Evolutionary conservation across 2,329 filamentous ascomycete species (phyloP).

Genomic region (Phyllosticta capitalensis): DNA sequence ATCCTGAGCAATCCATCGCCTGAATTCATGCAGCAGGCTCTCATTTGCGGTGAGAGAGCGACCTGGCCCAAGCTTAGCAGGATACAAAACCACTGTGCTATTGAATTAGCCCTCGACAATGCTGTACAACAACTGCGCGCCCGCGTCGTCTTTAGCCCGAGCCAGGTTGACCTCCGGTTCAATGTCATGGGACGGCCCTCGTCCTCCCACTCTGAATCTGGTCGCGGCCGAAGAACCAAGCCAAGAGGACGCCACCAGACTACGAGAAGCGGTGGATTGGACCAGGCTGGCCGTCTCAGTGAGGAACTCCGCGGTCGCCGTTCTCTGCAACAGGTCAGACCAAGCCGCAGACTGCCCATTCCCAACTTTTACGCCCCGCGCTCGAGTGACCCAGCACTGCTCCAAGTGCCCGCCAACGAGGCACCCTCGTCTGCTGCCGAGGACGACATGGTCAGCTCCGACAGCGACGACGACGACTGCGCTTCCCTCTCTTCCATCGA

Average conservation of each 20-base stretch:
- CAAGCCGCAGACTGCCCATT: neutral
- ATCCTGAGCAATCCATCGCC: conserved; percentile 76
- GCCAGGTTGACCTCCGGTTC: conserved; percentile 39
- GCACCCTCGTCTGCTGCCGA: conserved; percentile 11
- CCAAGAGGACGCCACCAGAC: conserved; percentile 1
- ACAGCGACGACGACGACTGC: conserved; percentile 10
- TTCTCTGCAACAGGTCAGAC: neutral
- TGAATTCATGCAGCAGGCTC: conserved; percentile 76
- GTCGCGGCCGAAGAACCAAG: neutral
- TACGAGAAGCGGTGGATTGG: conserved; percentile 4
- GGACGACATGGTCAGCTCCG: conserved; percentile 3
- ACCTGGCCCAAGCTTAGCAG: conserved; percentile 87
- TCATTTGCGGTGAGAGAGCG: conserved; percentile 68
- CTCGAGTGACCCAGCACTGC: conserved; percentile 5
- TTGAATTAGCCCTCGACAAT: conserved; percentile 74
- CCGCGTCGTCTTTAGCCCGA: conserved; percentile 58
- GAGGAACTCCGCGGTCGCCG: neutral
- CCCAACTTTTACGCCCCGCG: neutral
- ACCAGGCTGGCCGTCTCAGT: neutral
- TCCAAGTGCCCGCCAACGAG: conserved; percentile 3
- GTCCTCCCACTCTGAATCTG: conserved; percentile 7
- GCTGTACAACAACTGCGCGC: conserved; percentile 61
- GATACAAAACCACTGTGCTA: conserved; percentile 77
- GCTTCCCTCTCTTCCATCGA: conserved; percentile 10
- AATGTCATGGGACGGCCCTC: conserved; percentile 19